Conservation (phyloP, 176 grass and related monocot species). For the Puya raimondii region DNA sequence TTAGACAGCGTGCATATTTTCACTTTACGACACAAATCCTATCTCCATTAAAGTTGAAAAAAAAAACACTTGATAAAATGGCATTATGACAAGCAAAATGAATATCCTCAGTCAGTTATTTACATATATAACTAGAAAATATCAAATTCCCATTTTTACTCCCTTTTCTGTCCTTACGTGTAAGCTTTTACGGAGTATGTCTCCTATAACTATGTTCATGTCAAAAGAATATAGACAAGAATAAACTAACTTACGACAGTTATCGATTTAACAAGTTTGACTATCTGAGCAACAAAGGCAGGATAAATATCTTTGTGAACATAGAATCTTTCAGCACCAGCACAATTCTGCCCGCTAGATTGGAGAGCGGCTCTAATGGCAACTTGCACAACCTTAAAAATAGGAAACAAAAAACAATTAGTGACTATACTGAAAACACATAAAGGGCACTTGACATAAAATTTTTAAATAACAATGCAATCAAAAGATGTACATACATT, state of each 20-base stretch:
- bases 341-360: slow-evolving; percentile 95
- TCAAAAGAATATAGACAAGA: not conserved
- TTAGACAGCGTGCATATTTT: not conserved
- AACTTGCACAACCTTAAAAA: slow-evolving; percentile 88
- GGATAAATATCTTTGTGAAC: slow-evolving; percentile 79
- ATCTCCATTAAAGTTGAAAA: too few relatives aligned
- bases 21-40: not conserved
- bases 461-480: not conserved
- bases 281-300: slow-evolving; percentile 67
- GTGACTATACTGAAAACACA: not conserved
- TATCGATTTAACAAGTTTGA: slow-evolving; percentile 85
- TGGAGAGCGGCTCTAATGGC: slow-evolving; percentile 86
- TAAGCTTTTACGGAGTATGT: not conserved
- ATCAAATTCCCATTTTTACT: not conserved
- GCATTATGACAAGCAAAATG: not conserved
- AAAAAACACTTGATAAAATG: too few relatives aligned
- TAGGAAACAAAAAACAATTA: slow-evolving; percentile 14
- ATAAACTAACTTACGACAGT: slow-evolving; percentile 70
- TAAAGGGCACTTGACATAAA: not conserved
- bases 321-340: slow-evolving; percentile 99
- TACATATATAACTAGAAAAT: not conserved
- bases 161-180: not conserved
- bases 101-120: not conserved
- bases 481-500: slow-evolving; percentile 47
- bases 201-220: not conserved